Percentiles rank a stretch among this genome's conserved stretches.
phyloP scores from a whole-genome alignment of 2,329 filamentous ascomycete genomes.

The Malbranchea cinnamomea region DNA sequence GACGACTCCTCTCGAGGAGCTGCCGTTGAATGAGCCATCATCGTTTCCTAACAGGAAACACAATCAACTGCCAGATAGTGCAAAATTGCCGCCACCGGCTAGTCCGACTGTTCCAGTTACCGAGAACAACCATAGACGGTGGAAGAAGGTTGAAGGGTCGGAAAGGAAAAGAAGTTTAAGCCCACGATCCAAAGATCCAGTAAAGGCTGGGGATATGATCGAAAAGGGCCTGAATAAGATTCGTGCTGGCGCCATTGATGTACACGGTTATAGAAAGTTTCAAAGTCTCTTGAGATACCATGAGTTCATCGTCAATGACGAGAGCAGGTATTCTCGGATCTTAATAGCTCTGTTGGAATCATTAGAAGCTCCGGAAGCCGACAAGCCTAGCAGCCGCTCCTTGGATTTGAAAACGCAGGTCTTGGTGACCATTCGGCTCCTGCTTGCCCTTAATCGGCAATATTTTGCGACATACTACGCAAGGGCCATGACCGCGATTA shows the following conservation, averaged over 20 bases:
- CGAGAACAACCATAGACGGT: slow-evolving; percentile 17
- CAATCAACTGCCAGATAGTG: slow-evolving; percentile 11
- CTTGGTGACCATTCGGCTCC: slow-evolving; percentile 25
- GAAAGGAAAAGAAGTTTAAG: slow-evolving; percentile 20
- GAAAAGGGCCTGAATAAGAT: slow-evolving; percentile 24
- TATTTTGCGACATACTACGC: slow-evolving; percentile 22
- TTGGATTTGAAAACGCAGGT: slow-evolving; percentile 28
- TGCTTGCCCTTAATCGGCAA: slow-evolving; percentile 22
- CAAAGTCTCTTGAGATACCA: slow-evolving; percentile 26
- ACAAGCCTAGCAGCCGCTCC: slow-evolving; percentile 14
- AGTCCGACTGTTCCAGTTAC: slow-evolving; percentile 5
- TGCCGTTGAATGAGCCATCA: slow-evolving; percentile 24
- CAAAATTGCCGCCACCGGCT: slow-evolving; percentile 4
- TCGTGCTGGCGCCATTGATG: slow-evolving; percentile 21
- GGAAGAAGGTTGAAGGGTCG: slow-evolving; percentile 19
- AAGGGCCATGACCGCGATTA: slow-evolving; percentile 21
- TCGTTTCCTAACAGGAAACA: slow-evolving; percentile 13
- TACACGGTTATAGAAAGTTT: slow-evolving; percentile 28
- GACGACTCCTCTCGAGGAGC: slow-evolving; percentile 22
- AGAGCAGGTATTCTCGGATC: slow-evolving; percentile 23
- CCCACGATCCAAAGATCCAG: slow-evolving; percentile 24
- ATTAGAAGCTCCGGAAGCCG: slow-evolving; percentile 18
- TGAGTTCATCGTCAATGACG: slow-evolving; percentile 20
- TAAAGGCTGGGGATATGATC: slow-evolving; percentile 23
- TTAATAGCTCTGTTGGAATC: slow-evolving; percentile 23